Base-by-base conservation (phyloP, 2,329 filamentous ascomycete species). In the Colletotrichum tanaceti region DNA sequence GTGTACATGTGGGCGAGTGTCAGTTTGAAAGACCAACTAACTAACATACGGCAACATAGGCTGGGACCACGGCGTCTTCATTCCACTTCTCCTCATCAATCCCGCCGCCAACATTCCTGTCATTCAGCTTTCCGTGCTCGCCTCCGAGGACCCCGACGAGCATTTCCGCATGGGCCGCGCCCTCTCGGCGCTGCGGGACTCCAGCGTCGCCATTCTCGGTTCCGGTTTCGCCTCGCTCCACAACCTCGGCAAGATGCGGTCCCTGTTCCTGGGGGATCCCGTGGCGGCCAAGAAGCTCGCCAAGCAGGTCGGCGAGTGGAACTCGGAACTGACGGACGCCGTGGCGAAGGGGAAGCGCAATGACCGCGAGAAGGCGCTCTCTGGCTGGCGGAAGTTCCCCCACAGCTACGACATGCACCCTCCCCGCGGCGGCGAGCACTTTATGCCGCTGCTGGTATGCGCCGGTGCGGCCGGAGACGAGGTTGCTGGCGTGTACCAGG, bases 31-130 rank as follows among this genome's bases (percentile, higher is more conserved):
- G n/a, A n/a, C n/a, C n/a, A n/a, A 32, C 62, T 61, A 10, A 69
- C 28, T n/a, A n/a, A n/a, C n/a, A n/a, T n/a, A 22, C 10, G 32
- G 14, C n/a, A 44, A 35, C 13, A 10, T 22, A 70, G 67, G 83
- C 66, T 89, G 87, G 87, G 87, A 89, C 73, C 87, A 89, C 73
- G 87, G 87, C 77, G 86, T 89, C 65, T 89, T 89, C 74, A 77
- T 89, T 32, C 87, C 87, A 7, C 79, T 89, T 77, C 79, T 83
- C 53, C 84, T 89, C 50, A 83, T 86, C 72, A 77, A 84, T 64
- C 87, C 87, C 22, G 72, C 78, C 49, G 87, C 86, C 71, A 77
- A 82, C 65, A 74, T 87, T 2, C 87, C 87, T 55, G 79, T 89
- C 38, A 79, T 89, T n/a, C 87, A 89, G 73, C 73, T 89, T 63